Conservation (phyloP, 2,329 filamentous ascomycete species). For the Rhexocercosporidium sp. region DNA sequence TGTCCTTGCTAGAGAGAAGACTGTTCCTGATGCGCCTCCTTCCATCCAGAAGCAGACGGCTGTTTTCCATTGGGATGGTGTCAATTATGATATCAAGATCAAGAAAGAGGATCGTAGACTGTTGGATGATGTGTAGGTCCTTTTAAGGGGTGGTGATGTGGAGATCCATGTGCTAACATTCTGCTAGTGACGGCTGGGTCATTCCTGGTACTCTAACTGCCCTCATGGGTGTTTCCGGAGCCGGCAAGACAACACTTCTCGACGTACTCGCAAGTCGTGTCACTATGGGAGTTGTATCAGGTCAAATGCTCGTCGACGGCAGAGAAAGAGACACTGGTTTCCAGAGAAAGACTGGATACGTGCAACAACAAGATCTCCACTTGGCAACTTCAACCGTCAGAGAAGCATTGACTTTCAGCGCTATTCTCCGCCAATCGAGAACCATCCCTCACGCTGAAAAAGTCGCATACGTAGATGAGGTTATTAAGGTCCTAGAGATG, state of each 20-base stretch:
- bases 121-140: conserved; percentile 69
- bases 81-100: conserved; percentile 70
- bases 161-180: neutral
- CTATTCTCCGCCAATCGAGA: conserved; percentile 81
- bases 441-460: conserved; percentile 77
- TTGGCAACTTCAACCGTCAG: conserved; percentile 83
- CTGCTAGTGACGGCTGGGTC: conserved; percentile 75
- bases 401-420: conserved; percentile 86
- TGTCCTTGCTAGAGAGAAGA: conserved; percentile 49
- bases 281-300: conserved; percentile 86
- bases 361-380: conserved; percentile 75
- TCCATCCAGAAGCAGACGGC: conserved; percentile 51
- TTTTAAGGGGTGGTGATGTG: no score
- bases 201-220: conserved; percentile 90
- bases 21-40: conserved; percentile 52
- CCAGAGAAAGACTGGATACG: conserved; percentile 91
- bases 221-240: conserved; percentile 74
- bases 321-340: conserved; percentile 77
- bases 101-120: conserved; percentile 78
- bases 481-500: conserved; percentile 92
- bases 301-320: conserved; percentile 75
- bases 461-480: conserved; percentile 84
- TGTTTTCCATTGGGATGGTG: conserved; percentile 57
- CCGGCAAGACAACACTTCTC: conserved; percentile 91
- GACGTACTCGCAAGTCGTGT: conserved; percentile 85